Evolutionary conservation across 306 rosid species (phyloP), one percentile per base, ranked within the genome.

Genomic region (Ziziphus jujuba): DNA sequence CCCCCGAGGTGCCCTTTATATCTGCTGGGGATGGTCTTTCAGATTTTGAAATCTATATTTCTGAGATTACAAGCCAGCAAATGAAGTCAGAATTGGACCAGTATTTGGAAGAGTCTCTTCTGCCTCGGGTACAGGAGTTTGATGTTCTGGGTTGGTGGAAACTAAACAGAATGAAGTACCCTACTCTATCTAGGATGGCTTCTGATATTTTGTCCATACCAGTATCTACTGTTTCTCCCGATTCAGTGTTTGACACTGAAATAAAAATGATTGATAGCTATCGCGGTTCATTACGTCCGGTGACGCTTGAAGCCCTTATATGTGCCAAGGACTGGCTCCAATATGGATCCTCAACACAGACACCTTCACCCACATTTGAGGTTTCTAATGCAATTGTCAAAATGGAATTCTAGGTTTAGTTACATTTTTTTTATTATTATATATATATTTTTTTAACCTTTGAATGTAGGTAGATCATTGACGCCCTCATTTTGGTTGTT

Each of bases 61-160:
- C 96, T 59, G 98, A 92, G 57, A 76, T 86, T 61, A 57, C 88
- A 1, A 72, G 72, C 74, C 81, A 79, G 61, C 83, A 70, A 71
- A 78, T 76, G 67, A 88, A 87, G 81, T 84, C 96, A 8, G 98
- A 93, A 70, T 73, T 93, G 78, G 98, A 90, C 59, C 89, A 87
- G 75, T 93, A 93, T 67, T 75, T 93, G 71, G 98, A 93, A 80
- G 98, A 90, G 69, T 69, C 85, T 53, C 58, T 76, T 55, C 69
- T 79, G 25, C 79, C 87, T 9, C 65, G 44, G 35, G 77, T 25
- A 43, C 72, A 47, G 55, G 87, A 86, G 49, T 90, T 93, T 21
- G 95, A 93, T 54, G 74, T 90, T 61, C 63, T 90, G 80, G 80
- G 64, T 53, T 93, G 98, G 98, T 93, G 98, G 98, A 87, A 63